These are phyloP conservation scores for Dactylonectria estremocensis DNA, from an alignment of 2,329 filamentous ascomycete species.

Conservation along the genomic window DNA sequence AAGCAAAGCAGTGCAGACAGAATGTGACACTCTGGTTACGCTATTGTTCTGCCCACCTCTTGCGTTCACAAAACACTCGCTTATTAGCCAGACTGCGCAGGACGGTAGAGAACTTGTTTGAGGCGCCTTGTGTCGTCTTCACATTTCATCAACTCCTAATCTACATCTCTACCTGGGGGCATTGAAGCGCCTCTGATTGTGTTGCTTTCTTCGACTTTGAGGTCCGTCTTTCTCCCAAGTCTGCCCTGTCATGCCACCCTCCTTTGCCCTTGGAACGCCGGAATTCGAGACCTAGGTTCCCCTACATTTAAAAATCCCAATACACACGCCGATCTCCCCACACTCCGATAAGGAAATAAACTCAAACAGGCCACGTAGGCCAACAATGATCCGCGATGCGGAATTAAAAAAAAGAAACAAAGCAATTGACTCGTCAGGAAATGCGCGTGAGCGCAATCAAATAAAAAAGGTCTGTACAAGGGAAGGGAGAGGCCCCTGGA, in stretches of 20 bases:
- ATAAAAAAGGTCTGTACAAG: slow-evolving; percentile 9
- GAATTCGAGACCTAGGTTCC: slow-evolving; percentile 22
- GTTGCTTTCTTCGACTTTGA: slow-evolving; percentile 21
- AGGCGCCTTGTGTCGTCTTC: slow-evolving; percentile 32
- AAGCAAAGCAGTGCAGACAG: neutral
- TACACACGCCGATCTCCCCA: slow-evolving; percentile 44
- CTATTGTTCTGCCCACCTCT: neutral
- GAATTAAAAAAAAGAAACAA: slow-evolving; percentile 31
- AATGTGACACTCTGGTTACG: neutral
- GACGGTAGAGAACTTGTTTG: neutral
- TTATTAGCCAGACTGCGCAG: neutral
- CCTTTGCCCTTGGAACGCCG: slow-evolving; percentile 36
- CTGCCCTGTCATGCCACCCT: slow-evolving; percentile 28
- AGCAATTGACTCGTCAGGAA: slow-evolving; percentile 21
- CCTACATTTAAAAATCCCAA: slow-evolving; percentile 36
- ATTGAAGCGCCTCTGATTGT: slow-evolving; percentile 24
- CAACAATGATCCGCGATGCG: slow-evolving; percentile 38
- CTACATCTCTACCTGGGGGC: slow-evolving; percentile 38
- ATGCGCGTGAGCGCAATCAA: neutral
- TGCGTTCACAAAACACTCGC: neutral
- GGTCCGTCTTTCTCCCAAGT: slow-evolving; percentile 23
- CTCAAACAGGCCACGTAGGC: slow-evolving; percentile 35
- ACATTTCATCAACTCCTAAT: slow-evolving; percentile 42
- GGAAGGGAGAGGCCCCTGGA: neutral
- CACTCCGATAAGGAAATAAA: slow-evolving; percentile 28